phyloP scores from a whole-genome alignment of 345 rosid species.

The Stellera chamaejasme region DNA sequence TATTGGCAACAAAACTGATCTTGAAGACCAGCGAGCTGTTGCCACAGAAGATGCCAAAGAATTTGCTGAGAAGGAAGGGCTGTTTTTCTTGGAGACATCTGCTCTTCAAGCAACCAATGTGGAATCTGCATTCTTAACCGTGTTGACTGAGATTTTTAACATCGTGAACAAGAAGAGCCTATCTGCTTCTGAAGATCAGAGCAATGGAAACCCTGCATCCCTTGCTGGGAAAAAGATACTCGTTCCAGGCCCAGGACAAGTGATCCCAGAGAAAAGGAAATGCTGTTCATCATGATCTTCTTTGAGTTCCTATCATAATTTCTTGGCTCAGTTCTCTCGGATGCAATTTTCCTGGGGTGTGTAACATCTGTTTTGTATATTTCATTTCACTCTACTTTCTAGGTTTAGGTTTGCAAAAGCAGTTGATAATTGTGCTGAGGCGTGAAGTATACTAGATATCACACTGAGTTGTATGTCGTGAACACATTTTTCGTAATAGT shows the following conservation, averaged over 20 bases:
- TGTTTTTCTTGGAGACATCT: slow-evolving; percentile 74
- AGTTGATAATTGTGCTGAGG: slow-evolving; percentile 11
- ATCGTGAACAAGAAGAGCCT: slow-evolving; percentile 69
- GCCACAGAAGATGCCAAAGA: slow-evolving; percentile 66
- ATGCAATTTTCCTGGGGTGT: slow-evolving; percentile 24
- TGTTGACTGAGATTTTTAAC: slow-evolving; percentile 67
- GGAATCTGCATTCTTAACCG: slow-evolving; percentile 57
- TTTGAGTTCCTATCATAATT: slow-evolving; percentile 1
- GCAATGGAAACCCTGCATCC: slow-evolving; percentile 45
- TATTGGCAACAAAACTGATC: slow-evolving; percentile 68
- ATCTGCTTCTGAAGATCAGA: slow-evolving; percentile 42
- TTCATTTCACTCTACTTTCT: slow-evolving; percentile 1
- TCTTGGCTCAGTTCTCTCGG: slow-evolving; percentile 6
- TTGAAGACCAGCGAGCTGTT: slow-evolving; percentile 55
- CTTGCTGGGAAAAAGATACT: slow-evolving; percentile 63
- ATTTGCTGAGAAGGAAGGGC: slow-evolving; percentile 73
- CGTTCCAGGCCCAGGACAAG: slow-evolving; percentile 69
- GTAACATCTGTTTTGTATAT: slow-evolving; percentile 25
- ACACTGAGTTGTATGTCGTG: too few relatives aligned
- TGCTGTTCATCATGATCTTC: slow-evolving; percentile 42
- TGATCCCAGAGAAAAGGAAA: slow-evolving; percentile 42
- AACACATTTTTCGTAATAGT: too few relatives aligned
- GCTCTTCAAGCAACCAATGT: slow-evolving; percentile 69
- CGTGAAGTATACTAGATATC: too few relatives aligned
- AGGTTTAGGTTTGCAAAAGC: slow-evolving; percentile 12